Evolutionary conservation across 768 basidiomycete genomes (phyloP), one percentile per base, ranked within the genome.

Genomic region (Symmetrospora coprosmae): DNA sequence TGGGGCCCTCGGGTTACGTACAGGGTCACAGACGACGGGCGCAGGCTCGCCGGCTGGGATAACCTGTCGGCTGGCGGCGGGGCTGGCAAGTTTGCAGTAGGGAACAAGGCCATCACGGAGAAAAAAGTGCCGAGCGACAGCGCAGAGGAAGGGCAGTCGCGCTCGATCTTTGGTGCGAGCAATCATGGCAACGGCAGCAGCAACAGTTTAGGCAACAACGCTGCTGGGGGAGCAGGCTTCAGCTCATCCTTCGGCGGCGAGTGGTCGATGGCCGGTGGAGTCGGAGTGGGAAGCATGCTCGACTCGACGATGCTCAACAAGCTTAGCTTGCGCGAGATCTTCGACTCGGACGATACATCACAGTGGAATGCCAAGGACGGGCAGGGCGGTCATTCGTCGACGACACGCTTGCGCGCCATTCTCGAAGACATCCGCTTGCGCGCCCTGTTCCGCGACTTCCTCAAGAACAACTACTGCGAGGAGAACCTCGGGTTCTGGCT

Each of bases 401-500:
- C 88, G 14, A 87, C 90, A 59, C 85, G 88, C 51, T 77, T 97
- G 43, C 81, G 82, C 64, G 86, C 86, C 72, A 91, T 99, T 64
- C 79, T 99, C 23, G 91, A 92, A 64, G 89, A 97, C 64, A 86
- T 91, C 0, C 83, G 84, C 30, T 76, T 91, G 35, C 82, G 94
- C 14, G 80, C 81, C 2, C 76, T 96, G 49, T 99, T 99, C 79
- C 83, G 94, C 61, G 94, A 97, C 65, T 92, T 90, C 76, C 74
- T 99, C 55, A 81, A 87, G 31, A 78, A 81, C 58, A 97, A 96
- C 72, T 97, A 94, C 72, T 97, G 88, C 74, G 94, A 99, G 71
- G 94, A 99, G 77, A 99, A 99, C 71, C 75, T 99, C 66, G 84
- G 85, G 46, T 99, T 96, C 75, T 99, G 89, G 86, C 72, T 97